These are phyloP conservation scores for Irpex sp. DNA, from an alignment of 1,284 basidiomycete species.

Conservation along the genomic window DNA sequence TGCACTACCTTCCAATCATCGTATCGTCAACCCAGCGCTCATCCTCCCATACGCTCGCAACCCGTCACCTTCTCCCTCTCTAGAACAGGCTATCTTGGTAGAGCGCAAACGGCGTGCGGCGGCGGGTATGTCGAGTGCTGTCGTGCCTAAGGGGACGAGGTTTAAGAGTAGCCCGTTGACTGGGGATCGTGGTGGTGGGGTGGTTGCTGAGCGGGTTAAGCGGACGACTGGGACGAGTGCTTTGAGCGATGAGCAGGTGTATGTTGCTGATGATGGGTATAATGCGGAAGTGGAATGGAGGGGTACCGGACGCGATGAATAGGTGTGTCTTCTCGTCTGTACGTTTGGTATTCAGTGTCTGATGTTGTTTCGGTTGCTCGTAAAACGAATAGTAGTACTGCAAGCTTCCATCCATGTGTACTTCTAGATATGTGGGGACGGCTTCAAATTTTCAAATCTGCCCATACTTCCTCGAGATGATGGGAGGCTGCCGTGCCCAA, in stretches of 20 bases:
- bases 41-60: slow-evolving; percentile 35
- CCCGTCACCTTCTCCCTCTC: slow-evolving; percentile 57
- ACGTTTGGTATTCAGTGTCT: too few species aligned
- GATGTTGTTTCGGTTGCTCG: too few species aligned
- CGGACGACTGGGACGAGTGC: slow-evolving; percentile 5
- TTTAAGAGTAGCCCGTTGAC: slow-evolving; percentile 79
- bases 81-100: slow-evolving; percentile 66
- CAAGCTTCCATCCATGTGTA: too few species aligned
- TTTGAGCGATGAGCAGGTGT: neutral
- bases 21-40: slow-evolving; percentile 9
- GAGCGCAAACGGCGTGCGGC: slow-evolving; percentile 60
- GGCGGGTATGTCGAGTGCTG: slow-evolving; percentile 28
- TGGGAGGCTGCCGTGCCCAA: too few species aligned
- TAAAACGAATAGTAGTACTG: too few species aligned
- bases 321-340: too few species aligned
- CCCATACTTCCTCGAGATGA: too few species aligned
- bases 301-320: too few species aligned
- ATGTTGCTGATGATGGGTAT: neutral
- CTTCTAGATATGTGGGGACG: too few species aligned
- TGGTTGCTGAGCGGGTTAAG: slow-evolving; percentile 50
- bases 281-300: neutral
- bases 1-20: slow-evolving; percentile 19
- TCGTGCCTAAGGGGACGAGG: slow-evolving; percentile 54
- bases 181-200: slow-evolving; percentile 47
- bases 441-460: too few species aligned